Conservation (phyloP, 192 early-diverging fungal species). For the Backusella macrospora region DNA sequence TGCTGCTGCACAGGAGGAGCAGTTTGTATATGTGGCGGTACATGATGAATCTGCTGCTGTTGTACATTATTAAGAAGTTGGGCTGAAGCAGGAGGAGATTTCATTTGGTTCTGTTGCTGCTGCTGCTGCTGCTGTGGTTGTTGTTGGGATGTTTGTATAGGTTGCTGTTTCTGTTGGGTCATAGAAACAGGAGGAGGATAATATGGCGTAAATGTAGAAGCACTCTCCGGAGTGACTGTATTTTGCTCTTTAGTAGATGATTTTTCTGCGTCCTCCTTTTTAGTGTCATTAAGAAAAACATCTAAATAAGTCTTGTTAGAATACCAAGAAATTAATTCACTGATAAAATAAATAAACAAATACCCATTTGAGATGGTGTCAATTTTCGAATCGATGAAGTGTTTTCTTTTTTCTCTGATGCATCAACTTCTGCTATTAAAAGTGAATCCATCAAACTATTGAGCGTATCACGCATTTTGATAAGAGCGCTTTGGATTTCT, state of each 20-base stretch:
- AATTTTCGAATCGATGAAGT: not conserved
- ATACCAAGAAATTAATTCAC: not conserved
- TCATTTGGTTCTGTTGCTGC: conserved; percentile 6
- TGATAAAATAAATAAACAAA: not conserved
- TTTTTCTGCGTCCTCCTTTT: not conserved
- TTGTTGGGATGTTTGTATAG: conserved; percentile 2
- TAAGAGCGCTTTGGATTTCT: conserved; percentile 4
- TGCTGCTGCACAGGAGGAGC: conserved; percentile 12
- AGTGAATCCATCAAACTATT: conserved; percentile 37
- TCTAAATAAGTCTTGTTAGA: not conserved
- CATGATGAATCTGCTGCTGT: conserved; percentile 13
- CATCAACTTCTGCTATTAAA: conserved; percentile 22
- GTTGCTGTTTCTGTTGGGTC: not conserved
- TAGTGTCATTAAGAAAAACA: not conserved
- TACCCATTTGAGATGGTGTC: conserved; percentile 15
- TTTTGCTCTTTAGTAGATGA: conserved; percentile 15
- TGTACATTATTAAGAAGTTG: not conserved
- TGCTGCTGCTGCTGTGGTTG: conserved; percentile 1
- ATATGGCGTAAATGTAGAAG: not conserved
- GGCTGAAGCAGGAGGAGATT: not conserved
- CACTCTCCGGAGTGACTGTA: not conserved
- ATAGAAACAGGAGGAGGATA: conserved; percentile 1
- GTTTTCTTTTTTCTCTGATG: conserved; percentile 1
- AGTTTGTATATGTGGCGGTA: conserved; percentile 1
- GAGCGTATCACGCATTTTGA: not conserved